Conservation (phyloP, 176 grass and related monocot species). For the Musa schizocarpa region DNA sequence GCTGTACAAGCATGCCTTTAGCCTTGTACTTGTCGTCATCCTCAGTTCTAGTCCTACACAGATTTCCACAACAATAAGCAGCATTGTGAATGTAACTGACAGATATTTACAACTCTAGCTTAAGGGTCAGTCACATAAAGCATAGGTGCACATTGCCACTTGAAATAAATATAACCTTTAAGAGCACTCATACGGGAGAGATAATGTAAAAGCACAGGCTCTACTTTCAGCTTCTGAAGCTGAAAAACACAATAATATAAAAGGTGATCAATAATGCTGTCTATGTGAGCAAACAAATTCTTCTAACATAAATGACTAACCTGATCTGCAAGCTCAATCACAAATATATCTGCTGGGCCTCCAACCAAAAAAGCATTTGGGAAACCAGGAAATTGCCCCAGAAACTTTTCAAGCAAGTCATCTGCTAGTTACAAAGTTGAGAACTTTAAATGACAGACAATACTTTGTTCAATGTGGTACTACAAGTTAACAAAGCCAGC, state of each 20-base stretch:
- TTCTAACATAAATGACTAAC: constrained; percentile 17
- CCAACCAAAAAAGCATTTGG: constrained; percentile 86
- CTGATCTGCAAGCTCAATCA: constrained; percentile 87
- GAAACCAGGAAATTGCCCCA: constrained; percentile 65
- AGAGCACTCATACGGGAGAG: constrained; percentile 61
- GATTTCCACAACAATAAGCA: background rate
- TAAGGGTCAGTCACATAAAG: too few species aligned
- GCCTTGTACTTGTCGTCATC: constrained; percentile 81
- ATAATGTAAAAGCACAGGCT: constrained; percentile 82
- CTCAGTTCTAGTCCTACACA: constrained; percentile 69
- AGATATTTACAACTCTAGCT: too few species aligned
- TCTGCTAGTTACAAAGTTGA: constrained; percentile 35
- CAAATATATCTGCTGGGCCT: constrained; percentile 82
- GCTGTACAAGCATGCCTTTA: constrained; percentile 85
- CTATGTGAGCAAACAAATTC: background rate
- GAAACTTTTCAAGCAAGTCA: constrained; percentile 47
- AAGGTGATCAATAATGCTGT: too few species aligned
- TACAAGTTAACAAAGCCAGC: background rate
- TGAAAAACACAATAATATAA: constrained; percentile 18
- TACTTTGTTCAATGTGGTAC: background rate
- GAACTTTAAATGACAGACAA: background rate
- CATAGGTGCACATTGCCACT: too few species aligned
- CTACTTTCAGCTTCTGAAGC: constrained; percentile 98
- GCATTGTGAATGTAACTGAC: too few species aligned
- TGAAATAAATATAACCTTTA: constrained; percentile 38